Base-by-base conservation (phyloP, 163 green algal genomes). In the Chlamydomonas reinhardtii region DNA sequence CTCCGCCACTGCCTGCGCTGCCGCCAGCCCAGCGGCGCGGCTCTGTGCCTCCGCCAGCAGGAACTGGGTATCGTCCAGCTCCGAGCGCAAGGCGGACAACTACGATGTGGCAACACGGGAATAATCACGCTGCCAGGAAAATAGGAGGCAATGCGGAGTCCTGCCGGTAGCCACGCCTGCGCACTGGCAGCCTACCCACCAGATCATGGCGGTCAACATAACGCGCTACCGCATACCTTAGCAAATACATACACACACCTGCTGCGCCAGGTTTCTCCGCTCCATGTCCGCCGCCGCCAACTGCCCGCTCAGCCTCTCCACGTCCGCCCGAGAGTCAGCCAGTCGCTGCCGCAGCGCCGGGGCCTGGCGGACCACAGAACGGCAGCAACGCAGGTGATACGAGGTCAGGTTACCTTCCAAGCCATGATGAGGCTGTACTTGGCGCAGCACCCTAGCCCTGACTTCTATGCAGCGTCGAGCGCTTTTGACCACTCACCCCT, bases 31-130 rank as follows among this genome's bases (percentile, higher is more conserved):
- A 0, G 39, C 68, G 2, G 52, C 48, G 32, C 73, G 68, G 5
- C 68, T 70, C 52, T 74, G 79, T 4, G 79, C 32, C 69, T 89
- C 84, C 22, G 64, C 59, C 34, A 79, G 61, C 54, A 78, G 69
- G n/a, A 83, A 80, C 62, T 83, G 76, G 1, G 19, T 52, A 15
- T 83, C 71, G n/a, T 85, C 79, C 65, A 90, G 34, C 73, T 90
- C 86, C 17, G 72, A 65, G 29, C 78, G 73, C 34, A 90, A 66
- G 2, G 66, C 54, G 4, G 78, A 59, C 27, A 79, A 73, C 84
- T 89, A 74, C 59, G 31, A 16, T 11, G 59, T 14, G 48, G 48
- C 48, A 56, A 12, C 11, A 22, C 6, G 48, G 48, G 1, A 31
- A 8, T 8, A 48, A 48, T 8, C 39, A 8, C 5, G 39, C 39